A percentile compares a stretch with the other conserved stretches of the same genome.
These are phyloP conservation scores for Ceratocystis destructans DNA, from an alignment of 2,329 filamentous ascomycete genomes.

Conservation along the genomic window DNA sequence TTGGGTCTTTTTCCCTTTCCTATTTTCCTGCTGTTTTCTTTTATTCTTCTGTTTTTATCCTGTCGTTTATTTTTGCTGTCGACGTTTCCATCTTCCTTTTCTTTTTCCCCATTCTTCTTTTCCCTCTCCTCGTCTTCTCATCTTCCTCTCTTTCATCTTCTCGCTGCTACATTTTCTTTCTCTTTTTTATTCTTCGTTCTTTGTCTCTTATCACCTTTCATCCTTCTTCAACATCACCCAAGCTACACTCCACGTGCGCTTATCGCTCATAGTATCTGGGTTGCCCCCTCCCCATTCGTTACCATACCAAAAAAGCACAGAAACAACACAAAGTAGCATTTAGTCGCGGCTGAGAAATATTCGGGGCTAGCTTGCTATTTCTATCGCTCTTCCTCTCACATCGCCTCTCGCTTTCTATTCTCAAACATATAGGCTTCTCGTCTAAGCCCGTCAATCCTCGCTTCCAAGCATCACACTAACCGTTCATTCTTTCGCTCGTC, in stretches of 20 bases:
- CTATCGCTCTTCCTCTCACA: not conserved
- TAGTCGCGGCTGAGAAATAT: not conserved
- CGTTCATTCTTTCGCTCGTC: constrained; percentile 34
- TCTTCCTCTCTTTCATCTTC: not conserved
- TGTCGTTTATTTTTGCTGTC: constrained; percentile 9
- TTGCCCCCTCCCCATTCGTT: constrained; percentile 7
- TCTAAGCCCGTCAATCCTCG: constrained; percentile 23
- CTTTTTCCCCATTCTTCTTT: not conserved
- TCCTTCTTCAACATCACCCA: not conserved
- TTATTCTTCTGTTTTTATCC: not conserved
- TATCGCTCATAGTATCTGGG: not conserved
- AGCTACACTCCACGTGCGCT: not conserved
- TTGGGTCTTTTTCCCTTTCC: not conserved
- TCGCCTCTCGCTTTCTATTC: not conserved
- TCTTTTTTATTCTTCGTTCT: not conserved
- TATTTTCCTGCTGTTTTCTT: not conserved
- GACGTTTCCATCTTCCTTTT: not conserved
- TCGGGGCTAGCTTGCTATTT: not conserved
- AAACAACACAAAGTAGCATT: not conserved
- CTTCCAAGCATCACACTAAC: constrained; percentile 31
- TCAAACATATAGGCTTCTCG: not conserved
- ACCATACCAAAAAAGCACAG: not conserved
- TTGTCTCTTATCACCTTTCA: not conserved
- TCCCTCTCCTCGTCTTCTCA: not conserved
- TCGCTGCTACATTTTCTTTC: not conserved